phyloP scores from a whole-genome alignment of 805 yeast genomes.

The Kodamaea laetipori region DNA sequence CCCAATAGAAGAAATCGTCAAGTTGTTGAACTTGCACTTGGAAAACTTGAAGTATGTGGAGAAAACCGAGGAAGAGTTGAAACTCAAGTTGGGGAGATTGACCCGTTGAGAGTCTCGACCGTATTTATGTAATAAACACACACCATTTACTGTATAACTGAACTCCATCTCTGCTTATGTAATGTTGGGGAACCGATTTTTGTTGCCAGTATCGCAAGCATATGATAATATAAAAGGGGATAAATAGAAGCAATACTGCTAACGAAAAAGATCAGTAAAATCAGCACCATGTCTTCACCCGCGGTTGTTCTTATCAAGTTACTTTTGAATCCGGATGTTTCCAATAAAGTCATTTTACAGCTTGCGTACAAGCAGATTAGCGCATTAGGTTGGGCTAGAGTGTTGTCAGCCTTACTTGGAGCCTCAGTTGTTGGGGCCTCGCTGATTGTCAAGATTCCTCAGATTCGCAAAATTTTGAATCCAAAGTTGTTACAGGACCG shows the following conservation, averaged over 20 bases:
- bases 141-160: too few species aligned
- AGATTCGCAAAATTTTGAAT: constrained; percentile 36
- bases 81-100: constrained; percentile 58
- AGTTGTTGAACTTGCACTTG: constrained; percentile 81
- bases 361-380: constrained; percentile 37
- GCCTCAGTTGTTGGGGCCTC: constrained; percentile 39
- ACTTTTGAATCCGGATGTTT: constrained; percentile 41
- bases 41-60: constrained; percentile 90
- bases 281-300: constrained; percentile 29
- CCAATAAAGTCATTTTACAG: constrained; percentile 40
- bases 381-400: constrained; percentile 36
- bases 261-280: not conserved
- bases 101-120: constrained; percentile 10
- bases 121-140: not conserved
- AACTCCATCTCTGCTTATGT: not conserved
- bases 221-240: constrained; percentile 4
- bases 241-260: not conserved
- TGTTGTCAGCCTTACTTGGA: constrained; percentile 35
- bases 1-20: constrained; percentile 69
- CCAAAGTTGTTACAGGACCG: constrained; percentile 29
- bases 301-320: constrained; percentile 31
- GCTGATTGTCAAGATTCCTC: constrained; percentile 43
- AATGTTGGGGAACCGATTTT: not conserved
- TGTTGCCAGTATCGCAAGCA: not conserved
- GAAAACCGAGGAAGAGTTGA: constrained; percentile 65